phyloP scores from a whole-genome alignment of 2,329 filamentous ascomycete species.

The Fusarium tupiense region DNA sequence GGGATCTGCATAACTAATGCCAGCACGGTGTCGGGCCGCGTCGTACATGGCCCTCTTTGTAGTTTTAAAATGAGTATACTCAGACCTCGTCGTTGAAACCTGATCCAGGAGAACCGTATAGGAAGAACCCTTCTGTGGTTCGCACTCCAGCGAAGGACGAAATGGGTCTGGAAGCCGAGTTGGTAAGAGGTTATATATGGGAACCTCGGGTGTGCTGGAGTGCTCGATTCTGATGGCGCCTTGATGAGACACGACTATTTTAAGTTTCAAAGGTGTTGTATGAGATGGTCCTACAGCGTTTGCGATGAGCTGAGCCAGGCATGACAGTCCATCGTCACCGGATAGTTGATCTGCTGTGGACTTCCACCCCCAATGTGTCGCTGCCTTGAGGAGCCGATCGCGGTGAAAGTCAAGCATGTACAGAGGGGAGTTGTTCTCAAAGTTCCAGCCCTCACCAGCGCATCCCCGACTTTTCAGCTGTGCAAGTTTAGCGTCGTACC shows the following conservation, averaged over 20 bases:
- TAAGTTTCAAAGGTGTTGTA: conserved; percentile 59
- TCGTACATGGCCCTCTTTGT: conserved; percentile 79
- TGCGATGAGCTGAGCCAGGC: conserved; percentile 48
- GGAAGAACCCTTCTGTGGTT: conserved; percentile 41
- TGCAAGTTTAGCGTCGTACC: conserved; percentile 72
- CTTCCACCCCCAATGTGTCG: conserved; percentile 65
- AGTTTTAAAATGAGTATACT: conserved; percentile 89
- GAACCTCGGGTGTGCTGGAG: conserved; percentile 49
- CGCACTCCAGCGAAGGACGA: conserved; percentile 27
- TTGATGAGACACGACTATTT: conserved; percentile 62
- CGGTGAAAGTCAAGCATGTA: conserved; percentile 85
- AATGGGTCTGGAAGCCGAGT: conserved; percentile 59
- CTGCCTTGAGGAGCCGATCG: conserved; percentile 77
- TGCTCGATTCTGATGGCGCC: conserved; percentile 58
- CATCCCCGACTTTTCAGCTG: conserved; percentile 52
- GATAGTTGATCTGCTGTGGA: conserved; percentile 55
- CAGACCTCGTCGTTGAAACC: conserved; percentile 55
- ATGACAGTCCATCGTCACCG: conserved; percentile 57
- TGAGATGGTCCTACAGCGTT: conserved; percentile 50
- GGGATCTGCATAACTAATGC: conserved; percentile 60
- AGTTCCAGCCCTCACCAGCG: conserved; percentile 62
- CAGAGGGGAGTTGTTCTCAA: conserved; percentile 65
- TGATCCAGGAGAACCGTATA: conserved; percentile 59
- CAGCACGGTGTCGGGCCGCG: conserved; percentile 69
- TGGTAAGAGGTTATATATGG: conserved; percentile 67